Evolutionary conservation across 352 stramenopile species (phyloP).

Genomic region (Pythium brachiatum): DNA sequence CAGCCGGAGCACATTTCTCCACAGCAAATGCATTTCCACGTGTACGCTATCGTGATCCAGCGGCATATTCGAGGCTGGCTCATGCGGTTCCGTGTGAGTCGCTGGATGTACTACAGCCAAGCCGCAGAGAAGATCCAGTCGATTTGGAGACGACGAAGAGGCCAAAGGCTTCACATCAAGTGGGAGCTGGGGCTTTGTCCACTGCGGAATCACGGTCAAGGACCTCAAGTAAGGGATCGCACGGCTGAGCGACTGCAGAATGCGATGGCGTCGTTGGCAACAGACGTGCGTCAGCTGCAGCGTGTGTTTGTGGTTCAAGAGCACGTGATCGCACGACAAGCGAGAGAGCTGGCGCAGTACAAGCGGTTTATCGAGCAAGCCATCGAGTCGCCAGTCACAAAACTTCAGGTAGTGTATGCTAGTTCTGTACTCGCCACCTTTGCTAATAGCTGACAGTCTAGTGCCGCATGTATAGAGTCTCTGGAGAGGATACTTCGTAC

Average conservation of each 20-base stretch:
- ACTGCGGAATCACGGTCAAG: background rate
- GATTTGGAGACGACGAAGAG: slow-evolving; percentile 11
- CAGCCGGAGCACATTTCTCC: background rate
- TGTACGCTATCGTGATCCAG: slow-evolving; percentile 20
- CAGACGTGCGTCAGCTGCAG: slow-evolving; percentile 44
- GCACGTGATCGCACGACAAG: slow-evolving; percentile 30
- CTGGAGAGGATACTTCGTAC: slow-evolving; percentile 21
- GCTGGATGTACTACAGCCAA: slow-evolving; percentile 15
- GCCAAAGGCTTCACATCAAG: background rate
- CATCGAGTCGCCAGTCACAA: slow-evolving; percentile 13
- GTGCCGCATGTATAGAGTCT: no score
- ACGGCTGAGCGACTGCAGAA: slow-evolving; percentile 7
- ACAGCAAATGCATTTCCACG: slow-evolving; percentile 7
- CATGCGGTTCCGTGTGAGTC: slow-evolving; percentile 13
- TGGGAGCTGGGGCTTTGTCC: slow-evolving; percentile 3
- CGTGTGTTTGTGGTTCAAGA: slow-evolving; percentile 48
- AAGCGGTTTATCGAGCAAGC: slow-evolving; percentile 17
- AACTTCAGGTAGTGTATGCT: slow-evolving; percentile 27
- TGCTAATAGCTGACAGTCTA: no score
- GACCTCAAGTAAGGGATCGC: background rate
- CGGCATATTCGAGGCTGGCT: slow-evolving; percentile 28
- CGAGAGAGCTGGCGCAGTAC: slow-evolving; percentile 17
- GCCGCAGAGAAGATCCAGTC: slow-evolving; percentile 24
- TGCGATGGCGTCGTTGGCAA: slow-evolving; percentile 14
- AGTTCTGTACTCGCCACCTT: no score